A percentile compares a stretch with the other conserved stretches of the same genome.
phyloP scores from a whole-genome alignment of 495 filamentous ascomycete species.

The Neurospora sp. region DNA sequence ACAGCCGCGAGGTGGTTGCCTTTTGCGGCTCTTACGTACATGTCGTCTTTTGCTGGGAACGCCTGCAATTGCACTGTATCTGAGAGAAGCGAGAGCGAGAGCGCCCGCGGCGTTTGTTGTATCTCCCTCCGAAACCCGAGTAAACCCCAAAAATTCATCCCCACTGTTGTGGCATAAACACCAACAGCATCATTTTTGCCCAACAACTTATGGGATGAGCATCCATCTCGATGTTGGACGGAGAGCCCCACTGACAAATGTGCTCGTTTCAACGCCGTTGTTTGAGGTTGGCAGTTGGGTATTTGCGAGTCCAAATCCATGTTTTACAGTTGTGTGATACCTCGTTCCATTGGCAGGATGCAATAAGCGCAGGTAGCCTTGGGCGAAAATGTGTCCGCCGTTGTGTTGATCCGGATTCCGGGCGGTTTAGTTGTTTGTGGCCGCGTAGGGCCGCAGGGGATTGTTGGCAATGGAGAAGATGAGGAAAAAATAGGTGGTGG shows the following conservation, averaged over 20 bases:
- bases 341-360: background rate
- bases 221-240: conserved; percentile 65
- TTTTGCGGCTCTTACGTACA: background rate
- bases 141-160: background rate
- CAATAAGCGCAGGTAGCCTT: background rate
- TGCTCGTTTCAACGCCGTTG: background rate
- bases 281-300: background rate
- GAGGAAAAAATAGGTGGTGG: background rate
- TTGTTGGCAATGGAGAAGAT: background rate
- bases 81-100: background rate
- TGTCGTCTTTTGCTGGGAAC: background rate
- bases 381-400: background rate
- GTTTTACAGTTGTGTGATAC: background rate
- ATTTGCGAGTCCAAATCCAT: background rate
- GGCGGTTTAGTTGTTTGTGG: background rate
- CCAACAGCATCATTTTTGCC: conserved; percentile 15
- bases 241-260: conserved; percentile 14
- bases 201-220: conserved; percentile 50
- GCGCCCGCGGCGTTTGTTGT: background rate
- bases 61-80: background rate
- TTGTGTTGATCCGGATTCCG: background rate
- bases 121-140: background rate
- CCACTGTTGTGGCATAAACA: background rate
- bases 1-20: background rate
- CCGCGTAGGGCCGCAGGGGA: background rate